Evolutionary conservation across 352 stramenopile genomes (phyloP), one percentile per base, ranked within the genome.

Genomic region (Globisporangium ultimum): DNA sequence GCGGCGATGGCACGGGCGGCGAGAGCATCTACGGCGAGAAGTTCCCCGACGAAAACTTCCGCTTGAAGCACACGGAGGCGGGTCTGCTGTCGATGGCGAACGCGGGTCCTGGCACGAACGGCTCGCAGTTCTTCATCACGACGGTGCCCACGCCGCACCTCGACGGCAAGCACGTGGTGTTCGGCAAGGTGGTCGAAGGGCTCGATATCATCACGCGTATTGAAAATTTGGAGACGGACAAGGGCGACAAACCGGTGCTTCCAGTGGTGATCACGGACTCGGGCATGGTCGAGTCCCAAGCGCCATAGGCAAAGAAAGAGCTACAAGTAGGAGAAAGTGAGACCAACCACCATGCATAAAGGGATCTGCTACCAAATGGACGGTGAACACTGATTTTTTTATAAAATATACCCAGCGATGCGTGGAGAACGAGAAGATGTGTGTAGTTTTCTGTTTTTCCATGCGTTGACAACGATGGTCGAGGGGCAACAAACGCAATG

Each of bases 81-180:
- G 97, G 96, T 17, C 82, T 98, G 54, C 71, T 99, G 51, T 98
- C 93, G 41, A 99, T 98, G 96, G 96, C 96, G 1, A 99, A 99
- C 80, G 88, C 93, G 12, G 95, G 96, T 20, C 95, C 96, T 38
- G 91, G 93, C 70, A 98, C 96, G 58, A 99, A 99, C 72, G 93
- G 96, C 49, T 98, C 91, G 56, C 96, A 99, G 88, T 98, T 99
- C 76, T 99, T 98, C 76, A 90, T 99, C 70, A 96, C 88, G 71
- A 92, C 89, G 22, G 84, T 92, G 62, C 72, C 95, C 51, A 99
- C 95, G 60, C 88, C 94, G 34, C 98, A 98, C 73, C 81, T 99
- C 53, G 96, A 99, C 68, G 93, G 90, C 66, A 98, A 98, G 78
- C 97, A 99, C 86, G 94, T 98, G 40, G 98, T 99, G 7, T 99